phyloP scores from a whole-genome alignment of 2,329 filamentous ascomycete genomes.

The Diatrype stigma region DNA sequence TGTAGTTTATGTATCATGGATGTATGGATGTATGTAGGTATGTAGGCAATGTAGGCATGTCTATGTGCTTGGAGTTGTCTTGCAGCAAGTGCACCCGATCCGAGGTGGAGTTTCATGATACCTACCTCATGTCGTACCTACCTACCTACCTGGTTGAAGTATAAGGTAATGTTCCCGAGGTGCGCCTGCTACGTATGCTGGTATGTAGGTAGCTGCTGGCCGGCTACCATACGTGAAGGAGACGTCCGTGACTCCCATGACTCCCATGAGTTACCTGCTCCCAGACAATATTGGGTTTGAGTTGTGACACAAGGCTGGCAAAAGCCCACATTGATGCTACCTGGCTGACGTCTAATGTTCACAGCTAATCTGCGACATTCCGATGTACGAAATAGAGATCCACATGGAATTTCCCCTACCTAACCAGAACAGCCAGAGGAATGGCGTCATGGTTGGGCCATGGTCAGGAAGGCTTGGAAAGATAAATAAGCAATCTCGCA shows the following conservation, averaged over 20 bases:
- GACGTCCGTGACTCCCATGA: too few species aligned
- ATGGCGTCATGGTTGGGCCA: neutral
- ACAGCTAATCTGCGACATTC: neutral
- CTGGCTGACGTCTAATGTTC: neutral
- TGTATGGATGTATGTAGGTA: neutral
- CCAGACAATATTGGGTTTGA: neutral
- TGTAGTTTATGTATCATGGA: too few species aligned
- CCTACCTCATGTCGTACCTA: too few species aligned
- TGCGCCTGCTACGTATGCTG: neutral
- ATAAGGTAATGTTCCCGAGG: too few species aligned
- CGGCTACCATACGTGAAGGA: too few species aligned
- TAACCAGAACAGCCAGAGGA: too few species aligned
- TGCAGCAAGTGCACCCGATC: neutral
- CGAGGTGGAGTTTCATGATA: neutral
- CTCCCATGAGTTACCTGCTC: too few species aligned
- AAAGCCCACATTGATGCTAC: neutral
- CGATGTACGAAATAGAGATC: slow-evolving; percentile 1
- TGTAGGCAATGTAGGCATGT: neutral
- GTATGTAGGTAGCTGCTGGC: too few species aligned
- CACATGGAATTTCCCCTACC: neutral
- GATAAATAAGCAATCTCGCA: too few species aligned
- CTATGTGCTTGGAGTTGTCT: too few species aligned
- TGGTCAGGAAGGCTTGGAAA: too few species aligned
- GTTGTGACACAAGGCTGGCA: neutral
- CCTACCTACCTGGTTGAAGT: too few species aligned